These are phyloP conservation scores for Fomitopsis schrenkii DNA, from an alignment of 1,284 basidiomycete genomes.

Conservation along the genomic window DNA sequence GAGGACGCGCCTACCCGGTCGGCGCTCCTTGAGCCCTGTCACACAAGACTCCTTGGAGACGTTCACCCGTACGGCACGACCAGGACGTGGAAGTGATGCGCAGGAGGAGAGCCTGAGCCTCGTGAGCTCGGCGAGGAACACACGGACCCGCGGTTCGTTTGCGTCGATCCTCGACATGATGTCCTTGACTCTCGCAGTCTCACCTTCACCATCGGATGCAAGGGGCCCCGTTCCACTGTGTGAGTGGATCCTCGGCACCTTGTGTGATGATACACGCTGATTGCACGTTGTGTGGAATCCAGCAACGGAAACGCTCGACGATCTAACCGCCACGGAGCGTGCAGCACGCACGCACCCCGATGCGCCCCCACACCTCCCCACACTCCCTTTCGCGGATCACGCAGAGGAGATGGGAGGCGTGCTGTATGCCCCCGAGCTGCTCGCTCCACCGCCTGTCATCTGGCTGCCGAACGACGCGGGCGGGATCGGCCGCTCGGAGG, in stretches of 20 bases:
- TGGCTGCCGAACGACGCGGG: slow-evolving; percentile 76
- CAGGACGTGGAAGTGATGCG: slow-evolving; percentile 30
- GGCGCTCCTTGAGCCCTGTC: slow-evolving; percentile 46
- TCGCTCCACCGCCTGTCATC: slow-evolving; percentile 71
- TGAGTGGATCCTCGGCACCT: slow-evolving; percentile 31
- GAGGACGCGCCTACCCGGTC: slow-evolving; percentile 47
- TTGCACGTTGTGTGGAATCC: not conserved
- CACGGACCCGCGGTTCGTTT: slow-evolving; percentile 58
- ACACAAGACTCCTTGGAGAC: slow-evolving; percentile 54
- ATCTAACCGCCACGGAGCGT: slow-evolving; percentile 71
- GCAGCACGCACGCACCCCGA: slow-evolving; percentile 75
- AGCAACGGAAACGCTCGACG: slow-evolving; percentile 76
- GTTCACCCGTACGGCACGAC: slow-evolving; percentile 42
- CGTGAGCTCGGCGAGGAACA: slow-evolving; percentile 42
- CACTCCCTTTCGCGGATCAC: slow-evolving; percentile 65
- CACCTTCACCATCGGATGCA: slow-evolving; percentile 52
- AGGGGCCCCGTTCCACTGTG: slow-evolving; percentile 64
- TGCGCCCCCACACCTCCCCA: slow-evolving; percentile 69
- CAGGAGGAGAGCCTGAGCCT: slow-evolving; percentile 51
- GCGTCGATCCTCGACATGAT: slow-evolving; percentile 79
- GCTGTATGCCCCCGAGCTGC: slow-evolving; percentile 76
- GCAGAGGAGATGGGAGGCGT: slow-evolving; percentile 73
- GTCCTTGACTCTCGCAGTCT: slow-evolving; percentile 68
- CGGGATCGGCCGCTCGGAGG: slow-evolving; percentile 68
- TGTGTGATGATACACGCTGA: slow-evolving; percentile 4